Conservation (phyloP, 2,329 filamentous ascomycete species). For the Penicillium brevicompactum region DNA sequence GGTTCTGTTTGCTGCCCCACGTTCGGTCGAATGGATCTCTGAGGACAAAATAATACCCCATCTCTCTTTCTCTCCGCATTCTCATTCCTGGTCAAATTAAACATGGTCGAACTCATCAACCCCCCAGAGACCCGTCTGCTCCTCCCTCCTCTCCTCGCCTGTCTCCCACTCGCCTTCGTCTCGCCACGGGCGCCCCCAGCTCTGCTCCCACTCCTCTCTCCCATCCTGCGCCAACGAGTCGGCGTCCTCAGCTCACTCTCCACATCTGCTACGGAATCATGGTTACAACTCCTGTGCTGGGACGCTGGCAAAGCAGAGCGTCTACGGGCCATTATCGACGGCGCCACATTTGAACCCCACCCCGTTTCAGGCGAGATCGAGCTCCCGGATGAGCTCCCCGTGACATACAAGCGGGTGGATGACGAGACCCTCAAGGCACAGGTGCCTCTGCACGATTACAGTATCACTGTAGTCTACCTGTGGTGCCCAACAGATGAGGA, state of each 20-base stretch:
- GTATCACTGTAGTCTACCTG: slow-evolving; percentile 58
- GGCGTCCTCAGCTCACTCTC: slow-evolving; percentile 55
- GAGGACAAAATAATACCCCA: neutral
- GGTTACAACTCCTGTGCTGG: slow-evolving; percentile 64
- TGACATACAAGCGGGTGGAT: slow-evolving; percentile 61
- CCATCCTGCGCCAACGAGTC: slow-evolving; percentile 64
- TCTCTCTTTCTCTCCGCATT: slow-evolving; percentile 5
- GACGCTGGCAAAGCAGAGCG: slow-evolving; percentile 54
- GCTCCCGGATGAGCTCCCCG: slow-evolving; percentile 57
- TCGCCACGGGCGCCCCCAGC: slow-evolving; percentile 62
- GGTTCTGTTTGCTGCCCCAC: slow-evolving; percentile 12
- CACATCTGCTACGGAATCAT: slow-evolving; percentile 51
- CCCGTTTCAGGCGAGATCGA: slow-evolving; percentile 68
- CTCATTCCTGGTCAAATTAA: slow-evolving; percentile 14
- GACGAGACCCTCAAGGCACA: slow-evolving; percentile 62
- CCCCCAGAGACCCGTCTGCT: slow-evolving; percentile 59
- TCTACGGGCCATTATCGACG: slow-evolving; percentile 56
- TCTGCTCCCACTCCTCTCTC: slow-evolving; percentile 62
- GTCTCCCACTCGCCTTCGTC: slow-evolving; percentile 62
- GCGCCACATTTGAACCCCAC: slow-evolving; percentile 62
- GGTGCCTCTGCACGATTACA: slow-evolving; percentile 57
- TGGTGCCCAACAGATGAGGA: slow-evolving; percentile 63
- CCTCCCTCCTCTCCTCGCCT: slow-evolving; percentile 65
- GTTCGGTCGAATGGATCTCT: slow-evolving; percentile 21
- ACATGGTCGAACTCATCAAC: slow-evolving; percentile 57